Base-by-base conservation (phyloP, 148 eudicot genomes). In the Nepenthes mirabilis region DNA sequence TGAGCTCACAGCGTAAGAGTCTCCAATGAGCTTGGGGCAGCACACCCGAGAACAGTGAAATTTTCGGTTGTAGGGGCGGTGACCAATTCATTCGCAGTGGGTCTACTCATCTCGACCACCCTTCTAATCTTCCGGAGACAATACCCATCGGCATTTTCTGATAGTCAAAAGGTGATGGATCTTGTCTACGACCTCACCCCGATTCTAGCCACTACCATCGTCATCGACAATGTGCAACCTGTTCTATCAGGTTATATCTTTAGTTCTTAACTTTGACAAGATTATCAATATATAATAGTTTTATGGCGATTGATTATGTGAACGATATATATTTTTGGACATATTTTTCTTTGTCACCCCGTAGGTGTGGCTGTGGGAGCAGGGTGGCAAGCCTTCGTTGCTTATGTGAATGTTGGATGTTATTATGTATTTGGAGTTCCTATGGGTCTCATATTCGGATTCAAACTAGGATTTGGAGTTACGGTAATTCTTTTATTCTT, bases 331-430 rank as follows among this genome's bases (percentile, higher is more conserved):
- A 14, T 2, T 2, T 5, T 3, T 7, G 4, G 1, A 7, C 12
- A 51, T 1, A 2, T 48, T 14, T 34, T 34, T 63, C 47, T 13
- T 12, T 13, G 23, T 23, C 3, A 6, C 35, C 35, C 4, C 33
- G 1, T 43, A 82, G 88, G 87, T 10, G 84, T 82, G 60, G 87
- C 87, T n/a, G 69, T 77, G 48, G 84, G 87, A 66, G 87, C 82
- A 52, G 87, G 84, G 45, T 82, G 87, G 87, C 83, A 82, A 74
- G 75, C 70, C 13, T 40, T 61, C 9, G 76, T 79, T 11, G 87
- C 87, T 1, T 82, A 73, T 52, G 81, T 79, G 51, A 82, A 82
- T 57, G 48, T 82, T 1, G 84, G 57, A 12, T 79, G 82, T 71
- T 82, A 77, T 64, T 82, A 82, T 49, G 6, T 77, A 11, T 47